These are phyloP conservation scores for Magnolia kwangsiensis DNA, from an alignment of 164 flowering plant species.

Conservation along the genomic window DNA sequence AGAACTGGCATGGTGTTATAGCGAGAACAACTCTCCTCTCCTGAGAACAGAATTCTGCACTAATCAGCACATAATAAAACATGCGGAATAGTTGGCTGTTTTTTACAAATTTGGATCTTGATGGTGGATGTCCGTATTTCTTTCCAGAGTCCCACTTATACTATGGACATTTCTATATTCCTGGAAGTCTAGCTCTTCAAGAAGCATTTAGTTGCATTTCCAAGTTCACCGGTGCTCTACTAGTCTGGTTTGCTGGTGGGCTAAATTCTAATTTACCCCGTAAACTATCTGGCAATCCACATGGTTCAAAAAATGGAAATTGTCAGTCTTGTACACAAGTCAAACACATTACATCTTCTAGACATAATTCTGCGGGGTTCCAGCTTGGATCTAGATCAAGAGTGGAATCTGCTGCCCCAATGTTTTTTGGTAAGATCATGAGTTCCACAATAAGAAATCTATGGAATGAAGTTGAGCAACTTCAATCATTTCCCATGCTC, in stretches of 20 bases:
- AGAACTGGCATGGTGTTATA: not conserved
- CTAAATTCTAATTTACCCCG: constrained; percentile 27
- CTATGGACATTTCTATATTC: constrained; percentile 25
- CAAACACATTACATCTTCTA: constrained; percentile 24
- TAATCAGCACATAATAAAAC: constrained; percentile 7
- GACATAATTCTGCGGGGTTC: constrained; percentile 24
- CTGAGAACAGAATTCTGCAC: not conserved
- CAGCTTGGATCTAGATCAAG: constrained; percentile 22
- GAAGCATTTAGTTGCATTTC: constrained; percentile 67
- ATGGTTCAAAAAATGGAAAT: constrained; percentile 23
- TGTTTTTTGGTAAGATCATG: constrained; percentile 36
- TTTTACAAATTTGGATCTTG: constrained; percentile 36
- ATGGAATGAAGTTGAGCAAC: constrained; percentile 34
- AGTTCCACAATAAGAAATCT: constrained; percentile 35
- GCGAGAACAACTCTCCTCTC: not conserved
- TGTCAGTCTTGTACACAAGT: constrained; percentile 25
- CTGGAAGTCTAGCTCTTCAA: constrained; percentile 57
- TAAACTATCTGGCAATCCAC: constrained; percentile 21
- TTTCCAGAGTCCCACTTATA: constrained; percentile 39
- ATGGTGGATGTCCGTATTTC: constrained; percentile 41
- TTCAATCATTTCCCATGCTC: constrained; percentile 50
- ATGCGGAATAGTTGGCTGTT: constrained; percentile 48
- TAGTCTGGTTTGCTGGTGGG: constrained; percentile 38
- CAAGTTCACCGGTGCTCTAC: constrained; percentile 53
- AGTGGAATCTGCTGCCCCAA: constrained; percentile 19